Percentiles rank a stretch among this genome's conserved stretches.
These are phyloP conservation scores for Vitis cinerea DNA, from an alignment of 164 flowering plant species.

Conservation along the genomic window DNA sequence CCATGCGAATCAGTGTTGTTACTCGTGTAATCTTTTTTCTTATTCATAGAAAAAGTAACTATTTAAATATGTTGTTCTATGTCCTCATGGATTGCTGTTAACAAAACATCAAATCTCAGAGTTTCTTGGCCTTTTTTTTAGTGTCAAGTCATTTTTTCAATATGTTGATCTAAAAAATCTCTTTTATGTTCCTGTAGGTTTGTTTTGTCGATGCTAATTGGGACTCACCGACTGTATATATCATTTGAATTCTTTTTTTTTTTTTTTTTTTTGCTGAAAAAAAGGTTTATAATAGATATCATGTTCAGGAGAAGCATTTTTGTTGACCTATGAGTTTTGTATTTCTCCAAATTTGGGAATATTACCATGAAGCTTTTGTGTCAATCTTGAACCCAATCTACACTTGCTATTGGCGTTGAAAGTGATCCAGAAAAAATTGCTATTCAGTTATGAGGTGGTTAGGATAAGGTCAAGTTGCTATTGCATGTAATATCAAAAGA, in stretches of 20 bases:
- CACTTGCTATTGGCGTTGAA: not conserved
- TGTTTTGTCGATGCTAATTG: conserved; percentile 57
- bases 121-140: not conserved
- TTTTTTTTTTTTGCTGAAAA: not conserved
- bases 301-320: conserved; percentile 13
- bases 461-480: no score
- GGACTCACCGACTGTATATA: conserved; percentile 44
- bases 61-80: no score
- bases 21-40: no score
- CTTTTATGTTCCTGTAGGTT: conserved; percentile 87
- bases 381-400: not conserved
- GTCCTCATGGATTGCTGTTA: conserved; percentile 3
- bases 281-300: conserved; percentile 8
- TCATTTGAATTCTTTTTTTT: not conserved
- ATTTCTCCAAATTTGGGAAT: not conserved
- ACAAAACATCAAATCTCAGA: conserved; percentile 3
- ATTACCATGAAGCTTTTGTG: not conserved
- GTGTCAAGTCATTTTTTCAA: not conserved
- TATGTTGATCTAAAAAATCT: conserved; percentile 52
- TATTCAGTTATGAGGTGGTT: no score
- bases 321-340: not conserved
- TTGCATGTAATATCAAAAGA: no score
- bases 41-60: no score
- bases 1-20: no score
- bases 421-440: no score